A percentile compares a stretch with the other conserved stretches of the same genome.
phyloP scores from a whole-genome alignment of 345 rosid genomes.

The Schrenkiella parvula region DNA sequence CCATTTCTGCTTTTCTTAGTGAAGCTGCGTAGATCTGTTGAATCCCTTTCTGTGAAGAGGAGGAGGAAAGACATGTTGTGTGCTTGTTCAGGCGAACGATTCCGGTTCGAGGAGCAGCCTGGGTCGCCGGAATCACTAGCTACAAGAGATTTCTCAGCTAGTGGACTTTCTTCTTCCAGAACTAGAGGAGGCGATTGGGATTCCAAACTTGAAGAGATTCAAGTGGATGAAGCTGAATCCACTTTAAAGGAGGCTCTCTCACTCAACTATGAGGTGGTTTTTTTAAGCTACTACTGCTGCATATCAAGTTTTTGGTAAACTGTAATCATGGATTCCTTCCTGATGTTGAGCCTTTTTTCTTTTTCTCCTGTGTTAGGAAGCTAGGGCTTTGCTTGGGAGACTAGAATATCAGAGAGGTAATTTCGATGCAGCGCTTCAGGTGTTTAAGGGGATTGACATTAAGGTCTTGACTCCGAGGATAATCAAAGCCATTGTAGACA shows the following conservation, averaged over 20 bases:
- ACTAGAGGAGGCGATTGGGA: constrained; percentile 65
- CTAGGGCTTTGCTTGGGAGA: constrained; percentile 94
- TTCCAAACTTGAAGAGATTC: constrained; percentile 66
- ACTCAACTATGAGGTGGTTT: constrained; percentile 82
- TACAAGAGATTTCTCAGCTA: constrained; percentile 87
- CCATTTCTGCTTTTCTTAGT: neutral
- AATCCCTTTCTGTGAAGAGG: neutral
- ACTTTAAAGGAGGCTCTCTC: constrained; percentile 95
- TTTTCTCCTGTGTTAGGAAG: constrained; percentile 57
- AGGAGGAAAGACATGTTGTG: constrained; percentile 63
- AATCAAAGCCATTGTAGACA: constrained; percentile 56
- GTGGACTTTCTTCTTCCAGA: constrained; percentile 81
- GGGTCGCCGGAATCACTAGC: constrained; percentile 92
- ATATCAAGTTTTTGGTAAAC: neutral
- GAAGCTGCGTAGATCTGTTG: constrained; percentile 14
- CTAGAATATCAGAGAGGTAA: constrained; percentile 89
- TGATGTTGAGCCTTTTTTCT: neutral
- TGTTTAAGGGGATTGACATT: constrained; percentile 84
- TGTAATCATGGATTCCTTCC: neutral
- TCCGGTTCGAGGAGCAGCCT: constrained; percentile 82
- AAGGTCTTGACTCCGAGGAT: constrained; percentile 64
- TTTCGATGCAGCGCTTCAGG: constrained; percentile 94
- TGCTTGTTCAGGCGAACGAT: constrained; percentile 95
- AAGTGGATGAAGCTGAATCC: constrained; percentile 93
- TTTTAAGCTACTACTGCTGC: neutral